Percentiles rank a stretch among this genome's conserved stretches.
Conservation (phyloP, 129 eudicot species). For the Rutidosis leptorrhynchoides region DNA sequence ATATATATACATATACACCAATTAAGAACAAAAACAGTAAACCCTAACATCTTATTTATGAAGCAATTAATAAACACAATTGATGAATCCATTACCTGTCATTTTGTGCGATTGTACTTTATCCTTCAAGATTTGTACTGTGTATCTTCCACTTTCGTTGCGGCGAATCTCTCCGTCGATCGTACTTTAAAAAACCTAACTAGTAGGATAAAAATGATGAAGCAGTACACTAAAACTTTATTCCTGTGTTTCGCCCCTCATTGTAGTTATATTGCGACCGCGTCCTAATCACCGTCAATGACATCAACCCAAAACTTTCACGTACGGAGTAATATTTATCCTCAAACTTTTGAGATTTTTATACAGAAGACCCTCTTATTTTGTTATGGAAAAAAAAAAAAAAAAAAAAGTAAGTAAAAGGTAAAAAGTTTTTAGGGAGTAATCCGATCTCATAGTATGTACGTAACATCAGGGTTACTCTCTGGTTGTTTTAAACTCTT, state of each 20-base stretch:
- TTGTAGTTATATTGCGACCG: slow-evolving; percentile 14
- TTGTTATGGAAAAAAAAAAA: too few relatives aligned
- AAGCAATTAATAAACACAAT: background rate
- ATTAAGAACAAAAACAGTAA: slow-evolving; percentile 1
- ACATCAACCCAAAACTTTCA: background rate
- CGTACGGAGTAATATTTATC: too few relatives aligned
- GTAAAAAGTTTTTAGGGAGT: too few relatives aligned
- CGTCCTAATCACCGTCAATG: background rate
- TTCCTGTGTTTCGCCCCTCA: slow-evolving; percentile 18
- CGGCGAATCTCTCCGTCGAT: slow-evolving; percentile 22
- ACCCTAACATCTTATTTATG: slow-evolving; percentile 13
- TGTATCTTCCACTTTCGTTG: slow-evolving; percentile 25
- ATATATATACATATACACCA: background rate
- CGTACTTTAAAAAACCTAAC: slow-evolving; percentile 19
- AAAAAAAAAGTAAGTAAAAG: too few relatives aligned
- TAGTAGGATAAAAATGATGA: slow-evolving; percentile 13
- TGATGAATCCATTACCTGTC: background rate
- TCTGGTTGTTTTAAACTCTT: too few relatives aligned
- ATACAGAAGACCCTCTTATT: background rate
- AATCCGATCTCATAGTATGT: too few relatives aligned
- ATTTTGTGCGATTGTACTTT: slow-evolving; percentile 21
- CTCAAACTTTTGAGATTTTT: background rate
- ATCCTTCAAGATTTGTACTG: background rate
- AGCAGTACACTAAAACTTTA: slow-evolving; percentile 18
- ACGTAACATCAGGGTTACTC: too few relatives aligned